Evolutionary conservation across 2,329 filamentous ascomycete species (phyloP).

Genomic region (Alternaria atra): DNA sequence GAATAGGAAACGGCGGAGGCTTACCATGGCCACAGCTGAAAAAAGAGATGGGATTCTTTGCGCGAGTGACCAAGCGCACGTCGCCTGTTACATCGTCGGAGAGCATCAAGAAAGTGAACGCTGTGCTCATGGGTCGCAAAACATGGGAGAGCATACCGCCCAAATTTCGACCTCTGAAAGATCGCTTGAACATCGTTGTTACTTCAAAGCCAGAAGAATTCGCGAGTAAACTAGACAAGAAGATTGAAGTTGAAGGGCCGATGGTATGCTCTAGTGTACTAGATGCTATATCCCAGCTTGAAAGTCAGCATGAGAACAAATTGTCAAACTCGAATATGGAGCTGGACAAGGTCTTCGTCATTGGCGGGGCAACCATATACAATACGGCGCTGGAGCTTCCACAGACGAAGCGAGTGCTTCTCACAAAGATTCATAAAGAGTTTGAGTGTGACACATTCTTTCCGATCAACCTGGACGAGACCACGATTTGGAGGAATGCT

Average conservation of each 20-base stretch:
- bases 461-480: slow-evolving; percentile 63
- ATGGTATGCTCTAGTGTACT: slow-evolving; percentile 67
- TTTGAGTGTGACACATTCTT: slow-evolving; percentile 83
- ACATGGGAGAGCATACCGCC: slow-evolving; percentile 92
- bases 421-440: slow-evolving; percentile 73
- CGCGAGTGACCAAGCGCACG: slow-evolving; percentile 80
- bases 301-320: slow-evolving; percentile 5
- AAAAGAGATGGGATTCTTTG: slow-evolving; percentile 95
- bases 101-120: slow-evolving; percentile 53
- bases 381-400: slow-evolving; percentile 68
- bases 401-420: slow-evolving; percentile 69
- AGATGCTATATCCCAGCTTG: slow-evolving; percentile 22
- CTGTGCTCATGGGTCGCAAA: slow-evolving; percentile 96
- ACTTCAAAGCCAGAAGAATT: slow-evolving; percentile 58
- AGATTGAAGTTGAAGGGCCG: slow-evolving; percentile 47
- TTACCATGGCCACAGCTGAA: slow-evolving; percentile 91
- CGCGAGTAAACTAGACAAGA: slow-evolving; percentile 16
- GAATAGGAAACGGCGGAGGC: slow-evolving; percentile 80
- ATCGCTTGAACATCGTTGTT: slow-evolving; percentile 83
- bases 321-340: not conserved
- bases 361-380: slow-evolving; percentile 91
- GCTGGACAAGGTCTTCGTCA: slow-evolving; percentile 72
- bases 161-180: slow-evolving; percentile 79
- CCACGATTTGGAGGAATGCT: slow-evolving; percentile 63
- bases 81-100: slow-evolving; percentile 37